Conservation (phyloP, 139 green algal species). For the Spirogloea muscicola region DNA sequence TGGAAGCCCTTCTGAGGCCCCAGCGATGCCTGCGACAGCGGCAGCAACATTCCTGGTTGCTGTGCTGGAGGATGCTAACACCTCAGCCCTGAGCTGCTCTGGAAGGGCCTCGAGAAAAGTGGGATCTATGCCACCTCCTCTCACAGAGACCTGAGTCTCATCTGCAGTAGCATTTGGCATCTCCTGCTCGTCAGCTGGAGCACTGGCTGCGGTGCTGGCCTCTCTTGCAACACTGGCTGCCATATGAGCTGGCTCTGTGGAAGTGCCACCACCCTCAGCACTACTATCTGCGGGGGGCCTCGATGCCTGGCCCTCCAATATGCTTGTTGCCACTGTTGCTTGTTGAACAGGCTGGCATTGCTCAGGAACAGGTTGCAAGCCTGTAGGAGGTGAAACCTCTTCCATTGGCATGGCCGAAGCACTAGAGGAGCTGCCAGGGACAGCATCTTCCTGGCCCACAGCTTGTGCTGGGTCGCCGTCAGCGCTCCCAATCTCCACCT, state of each 20-base stretch:
- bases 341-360: too few relatives aligned
- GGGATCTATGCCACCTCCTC: constrained; percentile 49
- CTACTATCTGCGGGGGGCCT: too few relatives aligned
- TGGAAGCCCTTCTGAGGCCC: background rate
- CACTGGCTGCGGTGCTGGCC: background rate
- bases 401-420: too few relatives aligned
- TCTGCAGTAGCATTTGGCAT: too few relatives aligned
- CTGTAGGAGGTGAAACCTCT: too few relatives aligned
- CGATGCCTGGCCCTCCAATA: too few relatives aligned
- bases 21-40: background rate
- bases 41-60: background rate
- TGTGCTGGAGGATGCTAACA: constrained; percentile 14
- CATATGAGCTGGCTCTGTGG: background rate
- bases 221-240: background rate
- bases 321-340: too few relatives aligned
- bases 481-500: constrained; percentile 44
- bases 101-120: constrained; percentile 50
- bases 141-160: too few relatives aligned
- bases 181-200: constrained; percentile 5
- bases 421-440: background rate
- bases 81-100: constrained; percentile 42
- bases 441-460: background rate
- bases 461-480: too few relatives aligned
- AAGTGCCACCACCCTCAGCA: background rate
- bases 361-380: too few relatives aligned